Evolutionary conservation across 2,329 filamentous ascomycete genomes (phyloP), one percentile per base, ranked within the genome.

Genomic region (Zymoseptoria crescenta): DNA sequence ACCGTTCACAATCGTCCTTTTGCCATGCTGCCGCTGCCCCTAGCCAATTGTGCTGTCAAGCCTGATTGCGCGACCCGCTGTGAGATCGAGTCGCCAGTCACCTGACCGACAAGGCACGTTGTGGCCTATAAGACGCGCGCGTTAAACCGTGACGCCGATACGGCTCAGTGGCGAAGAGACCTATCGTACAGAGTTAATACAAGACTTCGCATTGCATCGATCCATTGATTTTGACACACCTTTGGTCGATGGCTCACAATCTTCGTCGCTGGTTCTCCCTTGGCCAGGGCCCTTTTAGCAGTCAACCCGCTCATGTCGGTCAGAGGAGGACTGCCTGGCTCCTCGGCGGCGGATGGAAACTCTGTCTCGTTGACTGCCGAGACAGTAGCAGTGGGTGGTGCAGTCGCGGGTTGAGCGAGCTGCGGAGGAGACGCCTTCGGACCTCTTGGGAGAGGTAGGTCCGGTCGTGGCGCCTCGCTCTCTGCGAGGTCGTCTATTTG

Each of bases 401-500:
- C 67, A 68, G 66, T 64, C 58, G 56, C 56, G 58, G 60, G 21
- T 55, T 65, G 59, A 8, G 55, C 56, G 57, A 60, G 73, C 76
- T 74, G 74, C 70, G 64, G 71, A 74, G 74, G 79, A 78, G 76
- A 74, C 79, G 79, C 77, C 78, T 76, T 83, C 78, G 80, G 78
- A 79, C 77, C 78, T 75, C 73, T 73, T 30, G 51, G 56, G 49
- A 59, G 70, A 73, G 74, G 75, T 76, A 77, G 76, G 75, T 78
- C 78, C 81, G 80, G 87, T 87, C 82, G 81, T 81, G 81, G 81
- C 85, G 87, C 91, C 92, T 96, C 92, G 90, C 86, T 82, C 75
- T 67, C 56, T 64, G 68, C 68, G 69, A 73, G 70, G 66, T 62
- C 82, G 81, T 89, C 85, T 85, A 86, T 84, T 83, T 87, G 88